These are phyloP conservation scores for Ogataea nakhonphanomensis DNA, from an alignment of 805 yeast genomes.

Conservation along the genomic window DNA sequence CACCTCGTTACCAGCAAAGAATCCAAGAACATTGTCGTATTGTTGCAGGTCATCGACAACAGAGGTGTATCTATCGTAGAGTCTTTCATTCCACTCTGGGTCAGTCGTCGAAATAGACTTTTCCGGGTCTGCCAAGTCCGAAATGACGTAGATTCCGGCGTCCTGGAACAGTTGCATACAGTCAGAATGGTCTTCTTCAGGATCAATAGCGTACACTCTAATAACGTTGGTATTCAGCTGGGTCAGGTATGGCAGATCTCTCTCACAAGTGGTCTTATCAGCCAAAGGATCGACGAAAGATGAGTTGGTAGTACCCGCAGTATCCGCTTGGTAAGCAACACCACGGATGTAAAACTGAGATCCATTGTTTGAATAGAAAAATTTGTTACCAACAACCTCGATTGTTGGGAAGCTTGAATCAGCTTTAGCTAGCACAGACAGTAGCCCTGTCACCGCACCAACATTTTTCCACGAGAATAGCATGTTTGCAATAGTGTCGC, in stretches of 20 bases:
- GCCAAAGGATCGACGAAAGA: conserved; percentile 70
- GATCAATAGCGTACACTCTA: conserved; percentile 73
- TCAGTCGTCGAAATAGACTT: conserved; percentile 55
- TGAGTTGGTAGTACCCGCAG: conserved; percentile 44
- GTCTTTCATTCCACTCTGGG: conserved; percentile 63
- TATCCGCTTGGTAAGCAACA: conserved; percentile 75
- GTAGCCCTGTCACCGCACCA: conserved; percentile 25
- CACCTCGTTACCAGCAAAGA: conserved; percentile 86
- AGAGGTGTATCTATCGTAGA: conserved; percentile 62
- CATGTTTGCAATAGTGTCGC: conserved; percentile 14
- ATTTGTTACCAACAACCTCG: conserved; percentile 74
- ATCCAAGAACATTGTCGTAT: conserved; percentile 73
- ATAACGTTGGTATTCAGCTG: conserved; percentile 64
- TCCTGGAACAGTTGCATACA: conserved; percentile 67
- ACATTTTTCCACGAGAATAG: conserved; percentile 33
- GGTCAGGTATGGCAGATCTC: conserved; percentile 72
- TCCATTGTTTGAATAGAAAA: conserved; percentile 72
- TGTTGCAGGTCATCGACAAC: conserved; percentile 67
- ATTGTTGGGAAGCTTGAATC: conserved; percentile 53
- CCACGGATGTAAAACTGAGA: conserved; percentile 76
- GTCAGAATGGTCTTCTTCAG: conserved; percentile 57
- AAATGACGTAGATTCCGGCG: conserved; percentile 78
- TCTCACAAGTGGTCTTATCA: conserved; percentile 53
- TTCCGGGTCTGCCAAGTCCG: conserved; percentile 71
- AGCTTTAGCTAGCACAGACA: conserved; percentile 29